Base-by-base conservation (phyloP, 2,329 filamentous ascomycete genomes). In the Diplodia intermedia region DNA sequence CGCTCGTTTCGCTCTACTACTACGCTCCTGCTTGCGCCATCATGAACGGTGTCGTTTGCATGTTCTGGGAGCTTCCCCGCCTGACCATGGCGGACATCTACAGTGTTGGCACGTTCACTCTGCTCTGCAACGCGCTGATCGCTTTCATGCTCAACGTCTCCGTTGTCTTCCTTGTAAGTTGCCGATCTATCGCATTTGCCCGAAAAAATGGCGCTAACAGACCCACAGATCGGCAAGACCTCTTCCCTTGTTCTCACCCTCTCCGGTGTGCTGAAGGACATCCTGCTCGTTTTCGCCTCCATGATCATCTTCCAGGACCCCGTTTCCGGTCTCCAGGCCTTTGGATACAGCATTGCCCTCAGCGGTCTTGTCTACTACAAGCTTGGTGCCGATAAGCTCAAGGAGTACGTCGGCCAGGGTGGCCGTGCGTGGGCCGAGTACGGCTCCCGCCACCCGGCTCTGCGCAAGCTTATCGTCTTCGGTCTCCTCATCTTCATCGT, bases 231-330 rank as follows among this genome's bases (percentile, higher is more conserved):
- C 77, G 92, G 92, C 83, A 94, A 91, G 84, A 94, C 92, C 18
- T 94, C 91, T 0, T 92, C 91, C 65, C 89, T 95, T 66, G 90
- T 94, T 73, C 89, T 95, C 75, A 95, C 92, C 38, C 90, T 95
- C 56, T 94, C 91, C 77, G 92, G 92, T 83, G 91, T 95, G 49
- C 88, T 95, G 71, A 95, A 94, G 86, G 92, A 95, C 80, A 92
- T 95, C 69, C 86, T 95, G 75, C 89, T 95, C 62, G 92, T 95
- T 69, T 83, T 85, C 65, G 90, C 90, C 55, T 93, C 91, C 70
- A 93, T 94, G 88, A 79, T 91, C 72, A 91, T 94, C 79, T 94
- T 91, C 90, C 87, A 88, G 73, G 91, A 91, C 71, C 87, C 89
- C 63, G 89, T 94, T 71, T 88, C 90, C 18, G 82, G 82, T 67